Conservation (phyloP, 2,329 filamentous ascomycete genomes). For the Lasiodiplodia hormozganensis region DNA sequence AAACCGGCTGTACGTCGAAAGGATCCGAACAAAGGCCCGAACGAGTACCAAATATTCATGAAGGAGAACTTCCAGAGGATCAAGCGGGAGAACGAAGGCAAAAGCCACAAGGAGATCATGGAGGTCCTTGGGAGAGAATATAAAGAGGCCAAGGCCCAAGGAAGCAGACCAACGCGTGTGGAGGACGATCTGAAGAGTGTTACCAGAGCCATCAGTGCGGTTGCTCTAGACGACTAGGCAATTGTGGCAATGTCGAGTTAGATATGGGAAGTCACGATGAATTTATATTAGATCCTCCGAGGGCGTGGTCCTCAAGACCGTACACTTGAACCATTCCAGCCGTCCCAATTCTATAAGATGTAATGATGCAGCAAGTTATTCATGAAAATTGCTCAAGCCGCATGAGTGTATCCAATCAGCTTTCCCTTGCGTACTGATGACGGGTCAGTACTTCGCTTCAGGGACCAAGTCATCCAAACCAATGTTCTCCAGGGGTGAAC, state of each 20-base stretch:
- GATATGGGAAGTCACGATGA: background rate
- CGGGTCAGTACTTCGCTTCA: too few species aligned
- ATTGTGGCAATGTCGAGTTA: background rate
- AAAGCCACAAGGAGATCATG: conserved; percentile 67
- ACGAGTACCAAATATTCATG: conserved; percentile 66
- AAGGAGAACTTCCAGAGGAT: conserved; percentile 72
- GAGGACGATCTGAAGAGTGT: conserved; percentile 10
- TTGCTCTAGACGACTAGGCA: conserved; percentile 26
- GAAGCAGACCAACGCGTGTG: background rate
- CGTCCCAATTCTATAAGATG: too few species aligned
- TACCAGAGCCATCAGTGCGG: conserved; percentile 27
- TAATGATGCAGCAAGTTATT: too few species aligned
- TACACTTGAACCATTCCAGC: too few species aligned
- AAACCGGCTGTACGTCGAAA: conserved; percentile 63
- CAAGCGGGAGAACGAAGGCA: conserved; percentile 62
- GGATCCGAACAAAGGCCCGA: conserved; percentile 40
- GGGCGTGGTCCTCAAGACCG: too few species aligned
- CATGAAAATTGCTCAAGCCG: too few species aligned
- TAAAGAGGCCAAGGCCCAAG: conserved; percentile 54
- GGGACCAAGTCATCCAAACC: too few species aligned
- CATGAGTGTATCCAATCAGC: too few species aligned
- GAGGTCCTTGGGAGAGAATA: conserved; percentile 69
- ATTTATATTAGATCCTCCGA: background rate
- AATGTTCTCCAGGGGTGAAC: too few species aligned
- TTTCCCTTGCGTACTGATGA: too few species aligned